phyloP scores from a whole-genome alignment of 192 early-diverging fungal genomes.

The Diversispora epigaea region DNA sequence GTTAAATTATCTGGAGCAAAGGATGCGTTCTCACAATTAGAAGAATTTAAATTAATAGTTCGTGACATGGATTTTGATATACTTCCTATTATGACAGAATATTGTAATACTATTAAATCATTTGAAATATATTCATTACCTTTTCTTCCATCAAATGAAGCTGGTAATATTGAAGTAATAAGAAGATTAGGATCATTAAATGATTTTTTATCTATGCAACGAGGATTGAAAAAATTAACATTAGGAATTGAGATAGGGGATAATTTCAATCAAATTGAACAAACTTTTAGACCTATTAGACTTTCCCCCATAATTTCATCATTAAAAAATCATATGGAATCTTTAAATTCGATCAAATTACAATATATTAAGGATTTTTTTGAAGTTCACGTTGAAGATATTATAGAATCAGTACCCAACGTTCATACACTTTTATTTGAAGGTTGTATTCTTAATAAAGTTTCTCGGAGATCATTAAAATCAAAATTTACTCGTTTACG shows the following conservation, averaged over 20 bases:
- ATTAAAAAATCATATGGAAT: neutral
- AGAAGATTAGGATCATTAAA: neutral
- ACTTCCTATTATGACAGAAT: neutral
- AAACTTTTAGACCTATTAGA: neutral
- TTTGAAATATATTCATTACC: neutral
- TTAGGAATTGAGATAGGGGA: neutral
- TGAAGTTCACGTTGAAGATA: neutral
- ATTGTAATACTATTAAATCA: neutral
- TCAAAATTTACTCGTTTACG: neutral
- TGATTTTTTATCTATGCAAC: neutral
- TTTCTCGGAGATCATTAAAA: neutral
- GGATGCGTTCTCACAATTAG: neutral
- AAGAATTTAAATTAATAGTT: neutral
- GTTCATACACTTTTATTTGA: neutral
- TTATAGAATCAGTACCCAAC: neutral
- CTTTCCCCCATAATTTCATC: neutral
- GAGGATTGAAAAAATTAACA: neutral
- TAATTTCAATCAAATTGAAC: neutral
- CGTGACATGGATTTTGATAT: neutral
- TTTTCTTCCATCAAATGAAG: neutral
- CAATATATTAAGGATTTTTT: neutral
- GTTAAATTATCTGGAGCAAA: neutral
- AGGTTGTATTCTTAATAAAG: neutral
- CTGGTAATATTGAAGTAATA: neutral
- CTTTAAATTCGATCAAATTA: conserved; percentile 1